Base-by-base conservation (phyloP, 1,284 basidiomycete species). In the Tremellales sp. region DNA sequence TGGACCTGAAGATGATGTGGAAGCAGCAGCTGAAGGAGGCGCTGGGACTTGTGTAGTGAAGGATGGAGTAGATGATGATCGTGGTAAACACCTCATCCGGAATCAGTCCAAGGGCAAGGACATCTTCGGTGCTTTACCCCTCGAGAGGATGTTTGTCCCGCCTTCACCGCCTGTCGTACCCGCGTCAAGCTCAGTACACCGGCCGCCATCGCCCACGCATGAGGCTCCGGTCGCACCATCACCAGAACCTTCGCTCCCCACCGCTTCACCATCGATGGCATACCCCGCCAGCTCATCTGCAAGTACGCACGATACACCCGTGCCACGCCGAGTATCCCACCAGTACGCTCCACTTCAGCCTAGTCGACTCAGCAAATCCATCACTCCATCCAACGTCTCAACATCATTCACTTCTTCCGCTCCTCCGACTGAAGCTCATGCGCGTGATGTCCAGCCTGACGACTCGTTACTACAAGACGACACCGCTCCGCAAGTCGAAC, bases 81-180 rank as follows among this genome's bases (percentile, higher is more conserved):
- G 65, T 40, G 73, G 68, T 31, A 56, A 57, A 46, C 64, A 61
- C 50, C 57, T 70, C 40, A 64, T 67, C 15, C 58, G 60, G 40
- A 69, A 68, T 46, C 60, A 67, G 35, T 50, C 55, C 1, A 51
- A 51, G 6, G 58, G 57, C 15, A 90, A 86, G 72, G 84, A 88
- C 67, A 83, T 93, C 63, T 93, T 93, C 73, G 87, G 83, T 46
- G 87, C 88, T 0, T 71, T 90, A 48, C 83, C 85, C 4, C 78
- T 93, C 10, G 89, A 93, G 72, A 80, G 80, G 46, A 89, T 93
- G 87, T 93, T 93, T 60, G 86, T 91, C 56, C 89, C 90, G 5
- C 90, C 90, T 0, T 86, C 87, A 3, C 86, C 85, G 2, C 84
- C 83, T 0, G 48, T 12, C 27, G 19, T 15, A 23, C 13, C 48